These are phyloP conservation scores for Phytophthora pini DNA, from an alignment of 352 stramenopile species.

Conservation along the genomic window DNA sequence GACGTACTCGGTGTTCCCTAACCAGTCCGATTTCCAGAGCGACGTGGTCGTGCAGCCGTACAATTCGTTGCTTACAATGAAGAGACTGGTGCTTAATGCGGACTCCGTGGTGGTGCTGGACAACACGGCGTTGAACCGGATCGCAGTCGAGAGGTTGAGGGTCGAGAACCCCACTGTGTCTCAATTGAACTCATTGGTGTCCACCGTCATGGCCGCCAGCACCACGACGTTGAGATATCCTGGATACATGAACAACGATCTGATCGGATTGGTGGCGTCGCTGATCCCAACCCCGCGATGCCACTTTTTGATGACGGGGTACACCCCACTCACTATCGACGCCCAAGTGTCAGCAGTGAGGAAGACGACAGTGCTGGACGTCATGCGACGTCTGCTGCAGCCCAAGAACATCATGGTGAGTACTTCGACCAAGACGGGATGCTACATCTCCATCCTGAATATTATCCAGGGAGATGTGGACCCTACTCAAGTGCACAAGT, in stretches of 20 bases:
- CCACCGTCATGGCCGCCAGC: conserved; percentile 98
- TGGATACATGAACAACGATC: conserved; percentile 99
- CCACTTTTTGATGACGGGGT: conserved; percentile 99
- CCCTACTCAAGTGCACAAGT: conserved; percentile 98
- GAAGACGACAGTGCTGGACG: conserved; percentile 99
- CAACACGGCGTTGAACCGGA: conserved; percentile 98
- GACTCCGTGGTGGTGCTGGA: conserved; percentile 99
- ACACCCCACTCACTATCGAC: conserved; percentile 98
- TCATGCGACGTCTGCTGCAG: conserved; percentile 96
- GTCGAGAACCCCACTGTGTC: conserved; percentile 97
- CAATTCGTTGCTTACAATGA: conserved; percentile 99
- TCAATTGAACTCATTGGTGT: conserved; percentile 98
- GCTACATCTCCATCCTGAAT: conserved; percentile 99
- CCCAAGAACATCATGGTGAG: conserved; percentile 99
- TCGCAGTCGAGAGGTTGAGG: conserved; percentile 94
- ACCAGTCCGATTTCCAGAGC: conserved; percentile 92
- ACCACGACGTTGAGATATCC: conserved; percentile 98
- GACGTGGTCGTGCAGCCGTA: conserved; percentile 99
- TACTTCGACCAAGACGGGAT: conserved; percentile 95
- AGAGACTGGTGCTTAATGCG: conserved; percentile 98
- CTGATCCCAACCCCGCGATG: conserved; percentile 99
- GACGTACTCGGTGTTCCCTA: conserved; percentile 99
- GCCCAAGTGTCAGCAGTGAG: conserved; percentile 91
- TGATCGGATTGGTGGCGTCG: conserved; percentile 97
- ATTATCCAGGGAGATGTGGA: conserved; percentile 99